Base-by-base conservation (phyloP, 495 filamentous ascomycete species). In the Penicillium manginii region DNA sequence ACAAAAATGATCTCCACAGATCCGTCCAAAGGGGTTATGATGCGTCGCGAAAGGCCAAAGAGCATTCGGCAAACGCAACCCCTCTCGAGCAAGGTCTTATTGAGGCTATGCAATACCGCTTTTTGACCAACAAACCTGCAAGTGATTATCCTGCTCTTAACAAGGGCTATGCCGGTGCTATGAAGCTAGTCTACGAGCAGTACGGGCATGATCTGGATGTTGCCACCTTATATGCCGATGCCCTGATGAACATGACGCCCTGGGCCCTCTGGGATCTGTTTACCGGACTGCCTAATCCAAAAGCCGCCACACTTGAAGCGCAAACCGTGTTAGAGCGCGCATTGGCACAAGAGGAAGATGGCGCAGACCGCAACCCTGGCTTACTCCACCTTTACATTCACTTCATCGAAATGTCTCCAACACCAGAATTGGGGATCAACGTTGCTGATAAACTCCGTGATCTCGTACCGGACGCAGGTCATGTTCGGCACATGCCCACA, bases 311-410 rank as follows among this genome's bases (percentile, higher is more conserved):
- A 1, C 56, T 84, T 7, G 83, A 88, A 52, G 77, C 74, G 0
- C 80, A 82, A 55, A 54, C 22, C 0, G 72, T 86, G 2, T 71
- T 90, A 14, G 84, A 88, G 35, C 61, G 49, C 2, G 78, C 76
- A 0, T 63, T 90, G 32, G 48, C 70, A 2, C 65, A 68, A 11
- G 63, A 75, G 2, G 66, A 69, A 10, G 63, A 75, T 3, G 74
- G 69, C 4, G 74, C 73, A 19, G 48, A 69, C 7, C 39, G 46
- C 1, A 81, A 88, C 57, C 84, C 87, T 0, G 87, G 84, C 1
- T 60, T 88, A 2, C 70, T 87, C 10, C 87, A 90, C 61, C 65
- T 88, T 4, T 88, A 88, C 61, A 88, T 88, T 40, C 87, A 90
- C 58, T 75, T 85, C 15, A 86, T 87, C 77, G 86, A 90, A 64